phyloP scores from a whole-genome alignment of 441 rosid species.

The Gossypium schwendimanii region DNA sequence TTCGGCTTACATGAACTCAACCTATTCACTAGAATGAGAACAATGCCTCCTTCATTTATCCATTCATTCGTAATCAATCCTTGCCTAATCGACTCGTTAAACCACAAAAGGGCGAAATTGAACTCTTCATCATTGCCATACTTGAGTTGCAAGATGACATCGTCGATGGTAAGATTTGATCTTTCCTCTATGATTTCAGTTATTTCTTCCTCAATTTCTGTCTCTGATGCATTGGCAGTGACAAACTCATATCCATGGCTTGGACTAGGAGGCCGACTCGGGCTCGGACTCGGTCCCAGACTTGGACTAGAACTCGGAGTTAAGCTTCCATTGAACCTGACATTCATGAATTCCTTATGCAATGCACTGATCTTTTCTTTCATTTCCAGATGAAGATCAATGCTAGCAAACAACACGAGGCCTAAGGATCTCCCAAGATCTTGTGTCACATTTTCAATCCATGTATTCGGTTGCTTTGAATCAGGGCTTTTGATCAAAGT shows the following conservation, averaged over 20 bases:
- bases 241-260: slow-evolving; percentile 25
- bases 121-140: slow-evolving; percentile 45
- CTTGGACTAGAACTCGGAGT: slow-evolving; percentile 14
- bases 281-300: slow-evolving; percentile 6
- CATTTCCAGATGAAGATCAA: slow-evolving; percentile 32
- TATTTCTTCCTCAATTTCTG: slow-evolving; percentile 41
- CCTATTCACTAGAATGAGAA: slow-evolving; percentile 36
- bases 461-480: slow-evolving; percentile 25
- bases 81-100: slow-evolving; percentile 25
- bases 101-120: slow-evolving; percentile 29
- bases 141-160: slow-evolving; percentile 48
- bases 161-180: slow-evolving; percentile 31
- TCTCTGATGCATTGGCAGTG: slow-evolving; percentile 36
- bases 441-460: slow-evolving; percentile 34
- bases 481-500: slow-evolving; percentile 23
- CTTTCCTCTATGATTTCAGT: slow-evolving; percentile 1
- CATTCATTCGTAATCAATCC: slow-evolving; percentile 32
- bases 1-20: slow-evolving; percentile 32
- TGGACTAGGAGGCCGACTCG: slow-evolving; percentile 18
- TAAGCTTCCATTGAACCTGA: slow-evolving; percentile 25
- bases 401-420: slow-evolving; percentile 48
- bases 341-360: slow-evolving; percentile 52
- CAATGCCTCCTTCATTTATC: slow-evolving; percentile 39
- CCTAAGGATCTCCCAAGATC: slow-evolving; percentile 70
- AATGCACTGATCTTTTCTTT: slow-evolving; percentile 35